Evolutionary conservation across 768 basidiomycete genomes (phyloP).

Genomic region (Phylloporus arenicola): DNA sequence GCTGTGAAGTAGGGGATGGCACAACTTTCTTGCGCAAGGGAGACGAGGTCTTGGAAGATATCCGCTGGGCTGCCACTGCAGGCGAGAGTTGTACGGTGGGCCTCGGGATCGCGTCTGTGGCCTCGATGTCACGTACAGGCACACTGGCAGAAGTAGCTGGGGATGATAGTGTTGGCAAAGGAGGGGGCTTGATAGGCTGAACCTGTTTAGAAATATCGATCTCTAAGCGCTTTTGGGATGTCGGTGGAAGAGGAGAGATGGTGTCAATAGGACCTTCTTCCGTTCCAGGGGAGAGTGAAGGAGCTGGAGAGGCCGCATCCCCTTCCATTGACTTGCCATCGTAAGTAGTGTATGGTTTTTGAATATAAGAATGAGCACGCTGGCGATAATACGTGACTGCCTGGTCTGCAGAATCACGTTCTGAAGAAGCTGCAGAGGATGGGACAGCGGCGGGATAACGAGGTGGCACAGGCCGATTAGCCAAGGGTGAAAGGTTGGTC

Average conservation of each 20-base stretch:
- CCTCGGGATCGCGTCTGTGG: not conserved
- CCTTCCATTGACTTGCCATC: conserved; percentile 12
- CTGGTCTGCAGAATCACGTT: conserved; percentile 23
- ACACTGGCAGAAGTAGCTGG: not conserved
- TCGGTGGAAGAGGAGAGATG: conserved; percentile 1
- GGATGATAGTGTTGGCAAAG: conserved; percentile 5
- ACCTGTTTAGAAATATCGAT: conserved; percentile 1
- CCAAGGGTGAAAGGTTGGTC: conserved; percentile 44
- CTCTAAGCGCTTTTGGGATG: conserved; percentile 6
- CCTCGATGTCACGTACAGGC: conserved; percentile 3
- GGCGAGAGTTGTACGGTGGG: conserved; percentile 1
- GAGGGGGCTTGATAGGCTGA: conserved; percentile 1
- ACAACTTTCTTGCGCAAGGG: conserved; percentile 5
- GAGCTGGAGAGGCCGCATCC: conserved; percentile 3
- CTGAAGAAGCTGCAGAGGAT: conserved; percentile 41
- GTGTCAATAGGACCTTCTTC: not conserved
- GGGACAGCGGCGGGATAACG: conserved; percentile 44
- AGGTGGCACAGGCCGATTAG: conserved; percentile 58
- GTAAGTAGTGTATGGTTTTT: conserved; percentile 17
- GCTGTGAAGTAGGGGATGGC: conserved; percentile 14
- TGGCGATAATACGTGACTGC: conserved; percentile 16
- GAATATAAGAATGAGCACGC: conserved; percentile 25
- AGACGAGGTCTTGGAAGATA: conserved; percentile 12
- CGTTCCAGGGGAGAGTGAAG: conserved; percentile 6
- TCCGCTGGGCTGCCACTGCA: conserved; percentile 6